phyloP scores from a whole-genome alignment of 2,329 filamentous ascomycete genomes.

The Dothistroma septosporum region DNA sequence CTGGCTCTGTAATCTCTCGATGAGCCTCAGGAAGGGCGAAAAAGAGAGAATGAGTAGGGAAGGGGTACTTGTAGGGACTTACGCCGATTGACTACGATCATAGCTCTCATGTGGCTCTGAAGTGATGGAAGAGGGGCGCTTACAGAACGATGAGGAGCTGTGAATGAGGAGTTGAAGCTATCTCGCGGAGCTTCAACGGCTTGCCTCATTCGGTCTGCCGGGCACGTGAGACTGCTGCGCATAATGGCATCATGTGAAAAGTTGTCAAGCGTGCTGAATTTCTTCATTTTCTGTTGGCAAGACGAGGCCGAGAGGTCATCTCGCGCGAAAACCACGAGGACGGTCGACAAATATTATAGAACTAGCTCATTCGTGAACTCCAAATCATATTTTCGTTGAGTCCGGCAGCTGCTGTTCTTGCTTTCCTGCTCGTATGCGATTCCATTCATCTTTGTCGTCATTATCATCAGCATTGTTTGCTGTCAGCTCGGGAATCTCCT shows the following conservation, averaged over 20 bases:
- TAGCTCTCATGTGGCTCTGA: slow-evolving; percentile 9
- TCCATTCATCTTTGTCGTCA: slow-evolving; percentile 42
- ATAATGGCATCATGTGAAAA: neutral
- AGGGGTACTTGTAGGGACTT: neutral
- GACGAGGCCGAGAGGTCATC: too few species aligned
- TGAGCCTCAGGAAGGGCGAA: neutral
- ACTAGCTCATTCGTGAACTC: neutral
- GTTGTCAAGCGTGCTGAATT: neutral
- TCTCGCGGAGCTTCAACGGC: slow-evolving; percentile 5
- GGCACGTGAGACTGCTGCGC: neutral
- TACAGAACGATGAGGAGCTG: neutral
- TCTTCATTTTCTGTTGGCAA: too few species aligned
- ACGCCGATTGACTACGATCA: neutral
- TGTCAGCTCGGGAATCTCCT: slow-evolving; percentile 42
- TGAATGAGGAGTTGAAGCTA: slow-evolving; percentile 4
- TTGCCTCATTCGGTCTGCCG: slow-evolving; percentile 11
- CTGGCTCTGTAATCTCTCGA: neutral
- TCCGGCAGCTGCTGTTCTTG: neutral
- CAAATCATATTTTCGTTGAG: neutral
- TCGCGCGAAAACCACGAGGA: too few species aligned
- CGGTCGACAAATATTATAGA: neutral
- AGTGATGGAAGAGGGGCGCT: slow-evolving; percentile 8
- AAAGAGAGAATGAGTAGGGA: neutral
- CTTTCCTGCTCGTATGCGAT: slow-evolving; percentile 22
- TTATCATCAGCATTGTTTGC: slow-evolving; percentile 39